These are phyloP conservation scores for Agaricus subrufescens DNA, from an alignment of 768 basidiomycete species.

Conservation along the genomic window DNA sequence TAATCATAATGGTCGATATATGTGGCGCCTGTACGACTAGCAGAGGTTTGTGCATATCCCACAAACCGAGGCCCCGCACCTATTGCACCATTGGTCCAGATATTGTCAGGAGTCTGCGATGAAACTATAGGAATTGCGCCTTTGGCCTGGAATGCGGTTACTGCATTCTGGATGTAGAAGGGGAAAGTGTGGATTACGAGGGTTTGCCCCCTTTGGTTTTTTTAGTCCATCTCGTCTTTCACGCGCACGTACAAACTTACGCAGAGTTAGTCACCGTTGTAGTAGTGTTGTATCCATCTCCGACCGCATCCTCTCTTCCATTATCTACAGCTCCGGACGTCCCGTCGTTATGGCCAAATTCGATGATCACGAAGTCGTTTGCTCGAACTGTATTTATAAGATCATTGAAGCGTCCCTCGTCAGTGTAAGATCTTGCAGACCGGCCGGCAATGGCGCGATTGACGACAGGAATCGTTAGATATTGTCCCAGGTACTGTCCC, in stretches of 20 bases:
- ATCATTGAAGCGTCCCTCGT: conserved; percentile 41
- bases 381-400: conserved; percentile 33
- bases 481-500: conserved; percentile 39
- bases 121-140: conserved; percentile 44
- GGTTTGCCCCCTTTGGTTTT: conserved; percentile 26
- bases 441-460: conserved; percentile 44
- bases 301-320: conserved; percentile 36
- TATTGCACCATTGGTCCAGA: conserved; percentile 32
- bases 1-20: conserved; percentile 46
- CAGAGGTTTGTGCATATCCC: conserved; percentile 35
- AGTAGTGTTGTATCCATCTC: conserved; percentile 32
- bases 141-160: conserved; percentile 36
- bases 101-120: conserved; percentile 43
- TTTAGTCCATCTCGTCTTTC: background rate
- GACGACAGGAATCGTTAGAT: conserved; percentile 36
- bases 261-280: conserved; percentile 28
- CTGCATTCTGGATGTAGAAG: conserved; percentile 41
- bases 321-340: conserved; percentile 33
- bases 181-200: conserved; percentile 41
- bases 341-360: conserved; percentile 48
- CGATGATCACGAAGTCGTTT: conserved; percentile 40
- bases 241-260: conserved; percentile 17
- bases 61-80: conserved; percentile 39
- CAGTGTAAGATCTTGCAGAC: conserved; percentile 42
- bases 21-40: conserved; percentile 28